A percentile compares a stretch with the other conserved stretches of the same genome.
These are phyloP conservation scores for Epichloe hybrida DNA, from an alignment of 2,329 filamentous ascomycete genomes.

Conservation along the genomic window DNA sequence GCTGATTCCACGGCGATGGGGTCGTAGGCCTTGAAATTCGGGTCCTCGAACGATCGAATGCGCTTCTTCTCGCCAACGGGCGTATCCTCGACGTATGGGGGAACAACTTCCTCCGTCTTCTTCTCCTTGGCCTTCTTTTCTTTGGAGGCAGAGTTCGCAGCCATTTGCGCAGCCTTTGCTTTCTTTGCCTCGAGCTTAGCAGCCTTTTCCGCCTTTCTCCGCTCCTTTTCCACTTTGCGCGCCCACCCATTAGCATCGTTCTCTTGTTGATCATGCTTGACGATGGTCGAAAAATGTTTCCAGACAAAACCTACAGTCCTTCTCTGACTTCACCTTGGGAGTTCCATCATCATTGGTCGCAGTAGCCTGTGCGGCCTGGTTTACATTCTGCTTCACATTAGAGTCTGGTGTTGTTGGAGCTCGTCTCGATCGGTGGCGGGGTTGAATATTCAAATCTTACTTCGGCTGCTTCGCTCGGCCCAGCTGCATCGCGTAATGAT, in stretches of 20 bases:
- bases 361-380: slow-evolving; percentile 13
- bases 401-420: slow-evolving; percentile 25
- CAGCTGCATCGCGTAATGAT: slow-evolving; percentile 20
- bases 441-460: slow-evolving; percentile 18
- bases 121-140: slow-evolving; percentile 64
- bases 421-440: slow-evolving; percentile 25
- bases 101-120: slow-evolving; percentile 46
- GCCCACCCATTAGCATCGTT: background rate
- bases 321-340: slow-evolving; percentile 36
- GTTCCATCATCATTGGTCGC: slow-evolving; percentile 20
- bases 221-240: slow-evolving; percentile 52
- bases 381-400: slow-evolving; percentile 14
- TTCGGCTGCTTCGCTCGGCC: slow-evolving; percentile 28
- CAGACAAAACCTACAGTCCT: slow-evolving; percentile 25
- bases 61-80: slow-evolving; percentile 68
- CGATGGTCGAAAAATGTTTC: background rate
- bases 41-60: slow-evolving; percentile 62
- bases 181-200: slow-evolving; percentile 61
- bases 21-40: slow-evolving; percentile 80
- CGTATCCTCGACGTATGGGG: slow-evolving; percentile 62
- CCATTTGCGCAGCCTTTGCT: slow-evolving; percentile 34
- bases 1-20: slow-evolving; percentile 82
- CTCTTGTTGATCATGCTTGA: background rate
- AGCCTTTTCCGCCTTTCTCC: slow-evolving; percentile 78
- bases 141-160: slow-evolving; percentile 44